phyloP scores from a whole-genome alignment of 352 stramenopile species.

The Globisporangium cylindrosporum region DNA sequence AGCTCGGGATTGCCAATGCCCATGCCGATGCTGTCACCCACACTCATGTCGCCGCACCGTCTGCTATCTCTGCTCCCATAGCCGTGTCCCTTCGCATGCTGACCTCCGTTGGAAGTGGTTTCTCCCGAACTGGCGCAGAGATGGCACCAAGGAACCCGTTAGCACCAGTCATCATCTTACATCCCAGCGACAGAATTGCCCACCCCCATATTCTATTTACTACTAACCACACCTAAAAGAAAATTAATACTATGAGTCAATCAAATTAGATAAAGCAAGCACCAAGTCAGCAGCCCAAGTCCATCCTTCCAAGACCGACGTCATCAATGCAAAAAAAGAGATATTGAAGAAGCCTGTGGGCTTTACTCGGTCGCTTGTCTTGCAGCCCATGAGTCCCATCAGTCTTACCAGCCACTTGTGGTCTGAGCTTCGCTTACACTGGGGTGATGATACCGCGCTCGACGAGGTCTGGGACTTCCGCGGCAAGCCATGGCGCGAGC shows the following conservation, averaged over 20 bases:
- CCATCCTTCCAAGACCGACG: neutral
- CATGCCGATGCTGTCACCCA: conserved; percentile 61
- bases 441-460: conserved; percentile 73
- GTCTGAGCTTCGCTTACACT: conserved; percentile 31
- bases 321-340: conserved; percentile 3
- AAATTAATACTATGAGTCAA: conserved; percentile 7
- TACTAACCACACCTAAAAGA: neutral
- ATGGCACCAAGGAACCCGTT: neutral
- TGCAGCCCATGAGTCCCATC: neutral
- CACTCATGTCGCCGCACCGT: conserved; percentile 58
- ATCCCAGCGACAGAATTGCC: neutral
- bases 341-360: neutral
- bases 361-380: neutral
- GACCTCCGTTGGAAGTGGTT: conserved; percentile 12
- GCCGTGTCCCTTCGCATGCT: neutral
- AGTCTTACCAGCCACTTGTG: neutral
- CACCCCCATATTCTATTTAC: conserved; percentile 11
- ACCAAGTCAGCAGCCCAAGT: neutral
- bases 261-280: conserved; percentile 3
- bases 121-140: neutral
- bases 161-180: neutral
- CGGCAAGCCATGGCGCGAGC: conserved; percentile 84
- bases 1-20: conserved; percentile 20
- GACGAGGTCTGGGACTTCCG: conserved; percentile 84
- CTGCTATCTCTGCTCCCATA: conserved; percentile 60